Conservation (phyloP, 192 early-diverging fungal genomes). For the Coemansia sp. region DNA sequence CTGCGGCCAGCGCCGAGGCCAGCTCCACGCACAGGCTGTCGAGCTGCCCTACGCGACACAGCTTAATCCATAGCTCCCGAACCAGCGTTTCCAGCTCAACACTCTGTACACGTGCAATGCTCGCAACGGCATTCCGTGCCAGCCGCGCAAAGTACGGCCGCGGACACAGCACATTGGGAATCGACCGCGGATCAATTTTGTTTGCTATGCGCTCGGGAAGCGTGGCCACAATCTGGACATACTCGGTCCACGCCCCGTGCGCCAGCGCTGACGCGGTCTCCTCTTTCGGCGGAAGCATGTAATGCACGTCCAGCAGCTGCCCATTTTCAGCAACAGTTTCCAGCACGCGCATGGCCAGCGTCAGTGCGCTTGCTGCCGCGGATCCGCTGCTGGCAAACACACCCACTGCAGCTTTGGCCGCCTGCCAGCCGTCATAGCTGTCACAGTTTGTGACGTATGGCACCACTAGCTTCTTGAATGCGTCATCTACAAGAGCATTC, state of each 20-base stretch:
- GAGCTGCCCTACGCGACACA: conserved; percentile 37
- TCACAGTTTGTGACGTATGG: background rate
- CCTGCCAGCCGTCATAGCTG: background rate
- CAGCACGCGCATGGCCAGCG: background rate
- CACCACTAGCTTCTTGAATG: background rate
- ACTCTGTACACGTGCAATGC: background rate
- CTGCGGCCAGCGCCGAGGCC: conserved; percentile 16
- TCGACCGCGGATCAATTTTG: conserved; percentile 22
- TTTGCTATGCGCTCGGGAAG: conserved; percentile 43
- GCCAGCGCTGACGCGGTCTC: background rate
- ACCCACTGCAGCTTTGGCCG: background rate
- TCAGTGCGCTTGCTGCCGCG: background rate
- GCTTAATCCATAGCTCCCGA: conserved; percentile 29
- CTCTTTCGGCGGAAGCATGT: background rate
- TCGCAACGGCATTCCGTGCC: conserved; percentile 8
- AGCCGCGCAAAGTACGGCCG: conserved; percentile 27
- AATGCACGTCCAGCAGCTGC: background rate
- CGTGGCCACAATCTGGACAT: conserved; percentile 18
- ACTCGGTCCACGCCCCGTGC: conserved; percentile 19
- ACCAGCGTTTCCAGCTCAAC: background rate
- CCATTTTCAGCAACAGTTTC: background rate
- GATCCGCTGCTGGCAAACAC: conserved; percentile 1
- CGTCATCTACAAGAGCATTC: background rate
- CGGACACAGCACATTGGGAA: conserved; percentile 17
- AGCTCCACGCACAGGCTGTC: conserved; percentile 21